Base-by-base conservation (phyloP, 2,329 filamentous ascomycete species). In the Metarhizium sp. region DNA sequence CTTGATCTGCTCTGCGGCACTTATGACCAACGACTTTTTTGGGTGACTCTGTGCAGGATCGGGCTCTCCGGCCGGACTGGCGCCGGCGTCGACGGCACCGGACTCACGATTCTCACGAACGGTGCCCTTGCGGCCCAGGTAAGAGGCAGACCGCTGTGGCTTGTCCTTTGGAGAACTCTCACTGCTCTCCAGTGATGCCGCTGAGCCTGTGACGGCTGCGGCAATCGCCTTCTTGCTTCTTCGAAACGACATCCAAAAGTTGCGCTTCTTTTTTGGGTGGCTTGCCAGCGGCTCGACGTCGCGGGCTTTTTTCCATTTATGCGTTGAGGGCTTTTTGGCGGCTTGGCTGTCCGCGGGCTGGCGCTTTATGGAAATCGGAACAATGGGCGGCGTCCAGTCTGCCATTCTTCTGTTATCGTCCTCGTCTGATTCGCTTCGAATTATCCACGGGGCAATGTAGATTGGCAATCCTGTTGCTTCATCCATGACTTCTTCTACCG, bases 241-340 rank as follows among this genome's bases (percentile, higher is more conserved):
- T 14, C 8, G 50, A 14, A n/a, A 29, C 4, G 36, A 29, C 47
- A 48, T 42, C 55, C 55, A 54, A 46, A 56, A 54, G 20, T 51
- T 43, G 30, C 47, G 40, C 30, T 48, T 53, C 47, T 51, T 56
- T 32, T 47, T 56, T 6, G 38, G 29, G 7, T n/a, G 45, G 45
- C 45, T 46, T 13, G 20, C 10, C 20, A 47, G 6, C 11, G 47
- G 38, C 30, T 48, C 47, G 16, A n/a, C n/a, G 38, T 56, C 36
- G 20, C 34, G 14, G 11, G 7, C 10, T 11, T 30, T 46, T 34
- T 56, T 10, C 42, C 16, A 45, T 25, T 20, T 45, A 18, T 10
- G n/a, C 42, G 16, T 25, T 4, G 25, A 16, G 16, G 45, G 45
- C n/a, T 45, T 45, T 48, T 30, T 30, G 20, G 20, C 25, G 11